Conservation (phyloP, 495 filamentous ascomycete species). For the Penicillium ochrochloron region DNA sequence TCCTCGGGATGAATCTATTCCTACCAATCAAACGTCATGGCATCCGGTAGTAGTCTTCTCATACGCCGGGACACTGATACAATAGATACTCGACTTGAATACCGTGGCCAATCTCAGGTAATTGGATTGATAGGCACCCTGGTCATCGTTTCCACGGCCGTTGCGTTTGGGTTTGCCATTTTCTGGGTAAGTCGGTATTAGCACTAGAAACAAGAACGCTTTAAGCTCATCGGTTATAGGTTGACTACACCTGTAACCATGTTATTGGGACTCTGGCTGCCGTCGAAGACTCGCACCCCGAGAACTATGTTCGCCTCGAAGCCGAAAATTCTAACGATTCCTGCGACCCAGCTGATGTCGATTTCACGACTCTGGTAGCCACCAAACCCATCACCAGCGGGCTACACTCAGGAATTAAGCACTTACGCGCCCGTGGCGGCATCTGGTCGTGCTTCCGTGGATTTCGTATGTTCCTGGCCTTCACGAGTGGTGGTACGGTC, state of each 20-base stretch:
- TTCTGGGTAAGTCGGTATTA: not conserved
- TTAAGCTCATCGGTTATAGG: not conserved
- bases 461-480: not conserved
- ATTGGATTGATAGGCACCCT: not conserved
- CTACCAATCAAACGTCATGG: no score
- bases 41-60: no score
- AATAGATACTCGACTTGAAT: no score
- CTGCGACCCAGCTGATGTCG: not conserved
- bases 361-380: not conserved
- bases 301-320: not conserved
- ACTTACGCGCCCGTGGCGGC: not conserved
- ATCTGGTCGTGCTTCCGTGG: constrained; percentile 1
- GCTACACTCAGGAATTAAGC: not conserved
- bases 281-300: not conserved
- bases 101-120: no score
- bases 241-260: not conserved
- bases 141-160: not conserved
- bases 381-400: not conserved
- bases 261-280: not conserved
- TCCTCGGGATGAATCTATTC: no score
- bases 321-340: not conserved
- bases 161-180: not conserved
- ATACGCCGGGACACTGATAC: no score
- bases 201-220: not conserved
- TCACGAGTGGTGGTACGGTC: not conserved